Base-by-base conservation (phyloP, 306 rosid species). In the Castanea crenata region DNA sequence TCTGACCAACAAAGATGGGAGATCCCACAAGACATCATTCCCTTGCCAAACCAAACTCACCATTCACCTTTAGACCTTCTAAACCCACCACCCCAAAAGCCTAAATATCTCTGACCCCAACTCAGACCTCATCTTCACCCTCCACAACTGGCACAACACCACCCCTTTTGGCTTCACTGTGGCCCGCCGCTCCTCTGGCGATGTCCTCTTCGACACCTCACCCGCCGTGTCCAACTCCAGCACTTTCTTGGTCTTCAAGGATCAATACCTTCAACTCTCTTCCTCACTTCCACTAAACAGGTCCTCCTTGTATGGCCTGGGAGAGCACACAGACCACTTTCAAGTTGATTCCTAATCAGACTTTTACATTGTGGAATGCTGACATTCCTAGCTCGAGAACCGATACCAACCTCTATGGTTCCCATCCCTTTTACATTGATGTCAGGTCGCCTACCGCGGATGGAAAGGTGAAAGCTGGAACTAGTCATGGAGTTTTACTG, bases 361-460 rank as follows among this genome's bases (percentile, higher is more conserved):
- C 86, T 1, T 79, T 94, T 2, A 94, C 97, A 1, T 75, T 91
- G 70, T 94, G 97, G 97, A 85, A 71, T 34, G 87, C 84, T 2
- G 97, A 89, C 80, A 83, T 72, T 71, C 83, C 3, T 13, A 90
- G 96, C 61, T 21, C 49, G 2, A 89, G 20, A 12, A n/a, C 68
- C 6, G 85, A 94, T 16, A 3, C 87, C 32, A 94, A 94, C 78
- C 94, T 91, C 62, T 94, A 92, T 52, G 97, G 97, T 15, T 90
- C 97, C 19, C 98, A 94, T 81, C 98, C 97, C 0, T 94, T 94
- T 79, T 94, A 92, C 83, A 65, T 94, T 75, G 97, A 94, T 8
- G 84, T 92, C 58, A 82, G 94, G 44, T 87, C 91, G 1, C 80
- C 87, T 11, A 49, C 54, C 73, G 54, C 81, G 65, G 2, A 97